Evolutionary conservation across 2,329 filamentous ascomycete genomes (phyloP), one percentile per base, ranked within the genome.

Genomic region (Venturia nashicola): DNA sequence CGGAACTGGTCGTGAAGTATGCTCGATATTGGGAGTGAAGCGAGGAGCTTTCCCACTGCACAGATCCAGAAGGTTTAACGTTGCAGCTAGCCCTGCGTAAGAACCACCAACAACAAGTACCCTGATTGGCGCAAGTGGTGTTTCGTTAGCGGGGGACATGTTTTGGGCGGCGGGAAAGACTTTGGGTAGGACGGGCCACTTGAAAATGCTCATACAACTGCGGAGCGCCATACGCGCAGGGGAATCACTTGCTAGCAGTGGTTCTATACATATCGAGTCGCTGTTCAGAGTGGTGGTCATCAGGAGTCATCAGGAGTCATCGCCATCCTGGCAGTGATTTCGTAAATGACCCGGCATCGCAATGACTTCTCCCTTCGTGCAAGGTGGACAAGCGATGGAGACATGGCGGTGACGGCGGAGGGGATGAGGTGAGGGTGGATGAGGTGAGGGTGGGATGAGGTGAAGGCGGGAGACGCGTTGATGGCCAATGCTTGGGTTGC

Each of bases 71-170:
- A 92, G 79, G 70, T 89, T 88, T 68, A 89, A 75, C 7, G 84
- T 82, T 0, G 83, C 80, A 18, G 86, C 82, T 5, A 91, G 79
- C 40, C 89, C 89, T 18, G 80, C 83, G 69, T 91, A 91, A 43
- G 86, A 87, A 67, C 86, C 87, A 43, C 89, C 89, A 34, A 87
- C 80, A 64, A 91, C 78, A 42, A 91, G 78, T 9, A 91, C 79
- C n/a, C 60, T 23, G 32, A 39, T 14, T 18, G 60, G 40, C 18
- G 32, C 16, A 11, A n/a, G 11, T n/a, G 51, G n/a, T 11, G 34
- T 39, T 4, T 20, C 42, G 18, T 54, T 61, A 20, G 59, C 12
- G 16, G 18, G 27, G 51, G 32, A 57, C 51, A 57, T 57, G 36
- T 14, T 57, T 9, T 8, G 32, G 27, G 51, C 32, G 39, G 51